Conservation (phyloP, 192 early-diverging fungal species). For the Coemansia sp. region DNA sequence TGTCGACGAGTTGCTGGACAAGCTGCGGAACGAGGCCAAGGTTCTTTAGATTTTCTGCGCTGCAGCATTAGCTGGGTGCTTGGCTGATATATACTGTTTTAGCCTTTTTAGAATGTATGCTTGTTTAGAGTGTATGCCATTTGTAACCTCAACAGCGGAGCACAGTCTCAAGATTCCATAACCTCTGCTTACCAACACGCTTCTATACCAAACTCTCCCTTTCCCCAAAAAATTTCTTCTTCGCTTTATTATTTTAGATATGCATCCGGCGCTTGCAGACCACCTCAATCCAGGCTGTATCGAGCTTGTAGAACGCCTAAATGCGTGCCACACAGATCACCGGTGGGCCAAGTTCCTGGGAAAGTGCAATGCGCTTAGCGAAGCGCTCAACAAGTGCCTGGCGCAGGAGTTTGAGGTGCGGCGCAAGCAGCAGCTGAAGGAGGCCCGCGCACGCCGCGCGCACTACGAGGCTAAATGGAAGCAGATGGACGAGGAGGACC, state of each 20-base stretch:
- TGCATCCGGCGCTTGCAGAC: conserved; percentile 52
- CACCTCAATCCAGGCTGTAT: conserved; percentile 51
- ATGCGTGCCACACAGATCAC: conserved; percentile 45
- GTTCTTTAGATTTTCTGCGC: conserved; percentile 55
- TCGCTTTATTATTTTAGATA: conserved; percentile 1
- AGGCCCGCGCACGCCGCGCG: conserved; percentile 36
- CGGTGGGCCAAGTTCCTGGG: conserved; percentile 50
- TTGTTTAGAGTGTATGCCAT: too few relatives aligned
- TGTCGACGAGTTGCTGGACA: conserved; percentile 90
- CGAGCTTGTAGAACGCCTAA: conserved; percentile 39
- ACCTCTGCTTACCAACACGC: too few relatives aligned
- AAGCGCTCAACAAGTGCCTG: conserved; percentile 49
- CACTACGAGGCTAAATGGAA: conserved; percentile 24
- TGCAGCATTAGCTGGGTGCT: neutral
- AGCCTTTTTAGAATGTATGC: too few relatives aligned
- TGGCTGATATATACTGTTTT: neutral
- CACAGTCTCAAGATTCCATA: too few relatives aligned
- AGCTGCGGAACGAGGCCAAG: conserved; percentile 81
- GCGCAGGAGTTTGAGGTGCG: conserved; percentile 45
- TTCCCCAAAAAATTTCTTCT: too few relatives aligned
- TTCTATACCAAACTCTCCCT: too few relatives aligned
- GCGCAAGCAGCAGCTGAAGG: conserved; percentile 44
- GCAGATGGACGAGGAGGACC: conserved; percentile 31
- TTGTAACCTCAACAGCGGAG: too few relatives aligned
- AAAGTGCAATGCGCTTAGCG: conserved; percentile 54